Percentiles rank a stretch among this genome's conserved stretches.
Conservation (phyloP, 2,329 filamentous ascomycete species). For the Pseudocercospora eumusae region DNA sequence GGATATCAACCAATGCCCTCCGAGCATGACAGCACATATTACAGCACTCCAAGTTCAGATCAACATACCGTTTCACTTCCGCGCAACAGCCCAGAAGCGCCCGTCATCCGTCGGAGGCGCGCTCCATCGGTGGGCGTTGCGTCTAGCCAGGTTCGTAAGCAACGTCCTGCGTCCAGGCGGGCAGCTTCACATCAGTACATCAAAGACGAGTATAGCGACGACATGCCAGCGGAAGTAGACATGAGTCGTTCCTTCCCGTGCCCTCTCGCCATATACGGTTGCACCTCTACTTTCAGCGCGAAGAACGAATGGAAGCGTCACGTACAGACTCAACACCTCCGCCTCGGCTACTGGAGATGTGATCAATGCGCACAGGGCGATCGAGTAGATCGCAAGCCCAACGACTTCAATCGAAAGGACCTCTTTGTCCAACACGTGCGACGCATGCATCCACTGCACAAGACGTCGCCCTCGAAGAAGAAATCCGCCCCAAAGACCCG, state of each 20-base stretch:
- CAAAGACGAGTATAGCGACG: constrained; percentile 5
- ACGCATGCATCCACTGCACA: constrained; percentile 75
- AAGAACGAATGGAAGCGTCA: constrained; percentile 99
- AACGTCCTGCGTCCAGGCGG: constrained; percentile 22
- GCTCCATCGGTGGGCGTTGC: constrained; percentile 14
- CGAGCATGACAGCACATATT: constrained; percentile 10
- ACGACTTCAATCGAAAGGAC: constrained; percentile 90
- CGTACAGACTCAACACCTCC: constrained; percentile 75
- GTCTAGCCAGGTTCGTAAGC: constrained; percentile 21
- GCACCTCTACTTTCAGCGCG: constrained; percentile 67
- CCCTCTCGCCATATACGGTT: constrained; percentile 77
- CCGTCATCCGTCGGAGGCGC: constrained; percentile 26
- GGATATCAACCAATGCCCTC: constrained; percentile 31
- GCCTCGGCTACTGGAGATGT: constrained; percentile 74
- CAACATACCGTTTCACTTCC: background rate
- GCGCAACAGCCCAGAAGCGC: constrained; percentile 14
- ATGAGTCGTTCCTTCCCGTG: constrained; percentile 63
- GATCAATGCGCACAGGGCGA: constrained; percentile 53
- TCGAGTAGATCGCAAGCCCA: constrained; percentile 39
- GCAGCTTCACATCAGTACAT: constrained; percentile 14
- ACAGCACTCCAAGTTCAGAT: constrained; percentile 15
- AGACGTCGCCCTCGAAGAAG: constrained; percentile 85
- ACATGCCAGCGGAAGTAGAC: background rate
- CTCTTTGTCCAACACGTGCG: constrained; percentile 85
- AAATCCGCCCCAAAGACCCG: constrained; percentile 44